Evolutionary conservation across 306 rosid genomes (phyloP).

Genomic region (Citrullus amarus): DNA sequence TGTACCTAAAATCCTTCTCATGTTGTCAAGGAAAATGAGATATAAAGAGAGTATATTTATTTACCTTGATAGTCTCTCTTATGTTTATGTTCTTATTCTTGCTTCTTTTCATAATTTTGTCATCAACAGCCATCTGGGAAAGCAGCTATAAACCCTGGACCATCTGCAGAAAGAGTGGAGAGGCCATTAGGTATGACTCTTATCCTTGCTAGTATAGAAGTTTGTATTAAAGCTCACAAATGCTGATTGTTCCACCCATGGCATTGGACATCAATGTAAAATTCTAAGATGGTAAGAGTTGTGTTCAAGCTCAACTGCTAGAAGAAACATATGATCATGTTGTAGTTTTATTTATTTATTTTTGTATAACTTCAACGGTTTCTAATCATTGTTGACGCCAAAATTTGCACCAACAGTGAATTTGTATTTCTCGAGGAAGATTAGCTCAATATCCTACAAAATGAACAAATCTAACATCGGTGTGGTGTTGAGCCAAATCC

Average conservation of each 20-base stretch:
- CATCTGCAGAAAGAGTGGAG: conserved; percentile 52
- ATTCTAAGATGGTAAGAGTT: background rate
- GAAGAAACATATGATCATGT: background rate
- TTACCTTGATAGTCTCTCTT: background rate
- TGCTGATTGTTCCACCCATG: background rate
- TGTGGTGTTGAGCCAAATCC: too few relatives aligned
- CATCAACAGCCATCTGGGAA: conserved; percentile 65
- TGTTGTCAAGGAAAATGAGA: background rate
- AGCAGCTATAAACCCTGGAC: conserved; percentile 43
- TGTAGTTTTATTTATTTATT: background rate
- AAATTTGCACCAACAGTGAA: too few relatives aligned
- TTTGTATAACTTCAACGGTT: background rate
- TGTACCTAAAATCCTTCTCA: conserved; percentile 21
- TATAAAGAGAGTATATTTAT: conserved; percentile 17
- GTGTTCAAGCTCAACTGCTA: background rate
- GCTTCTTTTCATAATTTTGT: conserved; percentile 17
- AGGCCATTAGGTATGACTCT: conserved; percentile 44
- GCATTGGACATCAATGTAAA: background rate
- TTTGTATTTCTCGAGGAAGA: too few relatives aligned
- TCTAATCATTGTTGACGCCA: background rate
- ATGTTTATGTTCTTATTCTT: conserved; percentile 11
- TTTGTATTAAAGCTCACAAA: background rate
- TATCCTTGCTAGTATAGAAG: background rate
- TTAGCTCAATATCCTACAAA: too few relatives aligned
- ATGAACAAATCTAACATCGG: too few relatives aligned